Base-by-base conservation (phyloP, 23 red algal genomes). In the Gracilaria gracilis region DNA sequence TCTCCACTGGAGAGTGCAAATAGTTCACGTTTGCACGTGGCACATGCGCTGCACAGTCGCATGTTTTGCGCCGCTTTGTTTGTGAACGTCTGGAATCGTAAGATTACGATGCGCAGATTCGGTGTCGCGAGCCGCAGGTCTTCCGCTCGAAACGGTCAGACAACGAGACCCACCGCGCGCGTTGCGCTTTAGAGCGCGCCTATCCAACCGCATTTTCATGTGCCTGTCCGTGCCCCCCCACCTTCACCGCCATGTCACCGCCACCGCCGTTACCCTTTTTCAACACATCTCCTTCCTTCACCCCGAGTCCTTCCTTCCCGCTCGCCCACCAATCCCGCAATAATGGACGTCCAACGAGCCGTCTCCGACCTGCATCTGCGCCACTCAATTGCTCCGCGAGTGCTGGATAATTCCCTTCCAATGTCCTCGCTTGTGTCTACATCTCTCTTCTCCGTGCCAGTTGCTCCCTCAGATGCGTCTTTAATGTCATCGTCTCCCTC, bases 311-410 rank as follows among this genome's bases (percentile, higher is more conserved):
- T 61, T 24, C 85, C 69, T 40, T 54, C 21, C 23, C 55, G 5
- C 44, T 36, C 46, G 8, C 50, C 85, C 66, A 27, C 64, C 29
- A 42, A 23, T 24, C 36, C 73, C 13, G 25, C 69, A 21, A 17
- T 57, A 5, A 65, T 44, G 35, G 39, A 59, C 13, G n/a, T 33
- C 33, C 80, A 59, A 33, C 51, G 36, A n/a, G 9, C 85, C 76
- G 44, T 35, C 36, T 67, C 89, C 66, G 14, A 66, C 23, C 23
- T 94, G 31, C 51, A 74, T 49, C 74, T 87, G 21, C 91, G 91
- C 72, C 91, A 94, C 64, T 94, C 91, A 17, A 80, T 94, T 27
- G 73, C 74, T 11, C 91, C 91, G 21, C 91, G 81, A 13, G 91
- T 87, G 46, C 82, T 94, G 24, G 83, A 85, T 72, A 85, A 87